Evolutionary conservation across 2,329 filamentous ascomycete genomes (phyloP), one percentile per base, ranked within the genome.

Genomic region (Thermoascus crustaceus): DNA sequence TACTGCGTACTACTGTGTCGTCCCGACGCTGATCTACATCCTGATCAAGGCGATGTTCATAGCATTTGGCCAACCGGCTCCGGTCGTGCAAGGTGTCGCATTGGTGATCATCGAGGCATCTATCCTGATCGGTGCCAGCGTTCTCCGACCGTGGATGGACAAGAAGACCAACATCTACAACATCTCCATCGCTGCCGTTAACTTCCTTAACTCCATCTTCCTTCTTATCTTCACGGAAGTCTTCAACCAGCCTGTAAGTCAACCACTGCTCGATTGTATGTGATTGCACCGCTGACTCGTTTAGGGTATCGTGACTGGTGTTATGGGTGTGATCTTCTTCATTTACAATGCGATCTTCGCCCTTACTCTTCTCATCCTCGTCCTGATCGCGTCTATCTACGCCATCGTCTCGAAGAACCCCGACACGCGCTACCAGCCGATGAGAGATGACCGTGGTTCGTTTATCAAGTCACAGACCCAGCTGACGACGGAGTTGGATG

Each of bases 101-200:
- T 73, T 95, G 39, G 70, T 96, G 25, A 69, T 95, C 40, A 78
- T 95, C 38, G 89, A 96, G 62, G 81, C 81, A 2, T 76, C 64
- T 34, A 80, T 83, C 49, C 72, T 96, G 38, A 82, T 94, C 49
- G 78, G 67, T 14, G 79, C 86, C 37, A 82, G 79, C 41, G 80
- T 94, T 35, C 67, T 95, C 47, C 80, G 85, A 41, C 89, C 89
- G 11, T 96, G 86, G 82, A 96, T 96, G 89, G 89, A 95, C 72
- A 94, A 94, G 77, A 89, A 88, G 68, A 94, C 86, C 42, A 96
- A 95, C 63, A 80, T 81, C 31, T 94, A 94, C 73, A 95, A 95
- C 67, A 94, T 96, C 53, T 76, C 86, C 41, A 95, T 95, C 52
- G 82, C 79, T 43, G 82, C 78, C 30, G 72, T 94, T 63, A 95